A percentile compares a stretch with the other conserved stretches of the same genome.
These are phyloP conservation scores for Corymbia calophylla DNA, from an alignment of 441 rosid species.

Conservation along the genomic window DNA sequence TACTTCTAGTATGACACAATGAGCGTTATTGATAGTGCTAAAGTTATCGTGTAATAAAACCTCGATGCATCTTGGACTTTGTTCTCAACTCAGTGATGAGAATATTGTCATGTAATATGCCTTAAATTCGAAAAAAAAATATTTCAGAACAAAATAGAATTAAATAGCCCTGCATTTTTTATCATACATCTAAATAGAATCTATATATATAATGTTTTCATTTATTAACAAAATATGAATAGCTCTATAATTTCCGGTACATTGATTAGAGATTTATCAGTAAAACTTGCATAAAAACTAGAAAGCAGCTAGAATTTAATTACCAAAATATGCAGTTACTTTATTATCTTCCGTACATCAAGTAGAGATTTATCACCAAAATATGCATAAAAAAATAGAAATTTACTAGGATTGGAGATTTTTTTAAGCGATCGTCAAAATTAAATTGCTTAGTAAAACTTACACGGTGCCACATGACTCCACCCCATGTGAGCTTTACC, in stretches of 20 bases:
- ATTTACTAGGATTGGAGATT: neutral
- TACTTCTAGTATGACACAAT: neutral
- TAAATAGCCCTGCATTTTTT: neutral
- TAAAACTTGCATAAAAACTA: neutral
- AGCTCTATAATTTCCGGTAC: neutral
- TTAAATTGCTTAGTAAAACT: neutral
- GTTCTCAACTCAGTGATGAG: neutral
- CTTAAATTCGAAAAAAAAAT: neutral
- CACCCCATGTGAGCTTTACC: neutral
- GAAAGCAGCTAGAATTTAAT: neutral
- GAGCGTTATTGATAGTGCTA: neutral
- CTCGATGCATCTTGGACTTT: neutral
- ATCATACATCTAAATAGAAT: neutral
- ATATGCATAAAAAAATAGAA: neutral
- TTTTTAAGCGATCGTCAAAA: neutral
- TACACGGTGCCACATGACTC: neutral
- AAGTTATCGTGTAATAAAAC: neutral
- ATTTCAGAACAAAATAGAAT: neutral
- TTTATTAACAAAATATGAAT: neutral
- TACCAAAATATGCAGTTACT: neutral
- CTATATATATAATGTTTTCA: neutral
- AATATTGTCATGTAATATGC: neutral
- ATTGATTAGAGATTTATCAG: neutral
- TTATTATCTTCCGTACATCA: neutral
- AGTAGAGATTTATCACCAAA: neutral